Evolutionary conservation across 176 grass and related monocot species (phyloP), one percentile per base, ranked within the genome.

Genomic region (Coix lacrymajobi): DNA sequence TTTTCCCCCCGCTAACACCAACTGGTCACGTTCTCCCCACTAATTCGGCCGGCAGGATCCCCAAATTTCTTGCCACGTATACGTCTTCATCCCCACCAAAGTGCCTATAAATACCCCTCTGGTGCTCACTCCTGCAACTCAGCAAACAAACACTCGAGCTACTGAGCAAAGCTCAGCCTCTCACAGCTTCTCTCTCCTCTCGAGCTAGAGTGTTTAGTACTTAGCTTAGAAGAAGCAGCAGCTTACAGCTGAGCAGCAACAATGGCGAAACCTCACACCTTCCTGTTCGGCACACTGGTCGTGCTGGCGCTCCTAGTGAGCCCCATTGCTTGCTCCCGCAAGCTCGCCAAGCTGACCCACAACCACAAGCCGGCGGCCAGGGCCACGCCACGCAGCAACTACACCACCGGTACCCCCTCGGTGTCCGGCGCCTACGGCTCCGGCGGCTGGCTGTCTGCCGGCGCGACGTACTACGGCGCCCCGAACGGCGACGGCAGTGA

Each of bases 391-490:
- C 71, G 62, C 52, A 54, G 41, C 70, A 85, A 71, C 66, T 29
- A 81, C 85, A 87, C 82, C 44, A 2, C 72, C 30, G 6, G 52
- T 8, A 64, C 36, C 45, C 71, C 85, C 17, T 81, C 77, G 22
- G 46, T 9, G 65, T 52, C 54, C 28, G 85, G 48, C 62, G n/a
- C 62, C 62, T 89, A 89, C 24, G 76, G 62, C 63, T 83, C 78
- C 25, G 66, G 78, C 4, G 76, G 78, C 26, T 97, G 94, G 94
- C 34, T 85, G 26, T 54, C 81, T 3, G 94, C 79, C 57, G 90
- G 92, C 28, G 92, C 94, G 30, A 97, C 94, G 28, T 97, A 93
- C 61, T 97, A 97, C 72, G 94, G 94, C 32, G 66, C 87, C n/a
- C 87, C 94, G 15, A 67, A 90, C 34, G 92, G 94, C 84, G 94